Conservation (phyloP, 169 alveolate genomes). For the Plasmodium malariae region DNA sequence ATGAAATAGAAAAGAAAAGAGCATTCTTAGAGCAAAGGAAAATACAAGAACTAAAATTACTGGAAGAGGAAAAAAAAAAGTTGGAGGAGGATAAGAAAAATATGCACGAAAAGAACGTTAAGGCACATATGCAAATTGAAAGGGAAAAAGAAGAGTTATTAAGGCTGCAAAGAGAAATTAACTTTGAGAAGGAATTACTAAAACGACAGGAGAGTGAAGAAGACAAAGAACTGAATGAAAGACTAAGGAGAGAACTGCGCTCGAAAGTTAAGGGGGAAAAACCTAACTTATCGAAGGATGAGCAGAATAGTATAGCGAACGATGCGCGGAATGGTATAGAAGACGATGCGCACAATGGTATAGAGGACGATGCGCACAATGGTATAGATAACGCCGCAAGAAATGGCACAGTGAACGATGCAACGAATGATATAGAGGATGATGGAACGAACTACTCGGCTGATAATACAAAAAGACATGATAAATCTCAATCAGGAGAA, state of each 20-base stretch:
- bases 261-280: not conserved
- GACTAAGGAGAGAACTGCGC: not conserved
- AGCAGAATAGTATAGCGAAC: not conserved
- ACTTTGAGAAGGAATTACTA: too few species aligned
- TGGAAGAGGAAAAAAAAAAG: not conserved
- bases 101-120: not conserved
- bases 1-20: slow-evolving; percentile 1
- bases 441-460: too few species aligned
- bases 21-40: slow-evolving; percentile 1
- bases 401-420: too few species aligned
- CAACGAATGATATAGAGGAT: too few species aligned
- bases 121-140: not conserved
- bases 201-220: not conserved
- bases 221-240: slow-evolving; percentile 2
- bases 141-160: not conserved
- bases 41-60: slow-evolving; percentile 1
- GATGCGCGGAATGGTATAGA: not conserved
- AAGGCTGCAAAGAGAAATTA: not conserved
- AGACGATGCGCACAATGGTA: not conserved
- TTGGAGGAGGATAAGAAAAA: not conserved
- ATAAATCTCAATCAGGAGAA: too few species aligned
- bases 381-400: too few species aligned
- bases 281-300: not conserved
- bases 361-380: too few species aligned
- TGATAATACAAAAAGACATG: too few species aligned